Evolutionary conservation across 2,329 filamentous ascomycete genomes (phyloP).

Genomic region (Fusarium nanum): DNA sequence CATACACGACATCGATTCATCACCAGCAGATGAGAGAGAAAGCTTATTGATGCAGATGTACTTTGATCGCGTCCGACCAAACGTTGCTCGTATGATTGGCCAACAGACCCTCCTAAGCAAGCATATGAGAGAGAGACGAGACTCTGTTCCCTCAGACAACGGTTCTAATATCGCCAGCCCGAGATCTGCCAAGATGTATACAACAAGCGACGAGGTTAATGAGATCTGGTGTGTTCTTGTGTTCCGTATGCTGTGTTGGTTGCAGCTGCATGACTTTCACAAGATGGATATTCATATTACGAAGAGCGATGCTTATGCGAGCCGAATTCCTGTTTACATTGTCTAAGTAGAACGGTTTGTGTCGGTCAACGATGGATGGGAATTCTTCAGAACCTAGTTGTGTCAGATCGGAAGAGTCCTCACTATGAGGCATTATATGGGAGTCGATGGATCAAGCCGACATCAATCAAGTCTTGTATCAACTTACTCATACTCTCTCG

Average conservation of each 20-base stretch:
- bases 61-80: conserved; percentile 23
- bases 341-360: not conserved
- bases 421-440: accelerated
- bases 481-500: too few species aligned
- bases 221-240: conserved; percentile 52
- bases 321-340: conserved; percentile 53
- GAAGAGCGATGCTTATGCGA: conserved; percentile 51
- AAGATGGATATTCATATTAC: conserved; percentile 50
- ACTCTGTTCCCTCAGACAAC: not conserved
- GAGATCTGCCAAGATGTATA: not conserved
- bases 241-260: conserved; percentile 54
- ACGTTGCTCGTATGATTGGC: conserved; percentile 6
- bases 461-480: too few species aligned
- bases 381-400: accelerated
- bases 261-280: conserved; percentile 54
- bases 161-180: not conserved
- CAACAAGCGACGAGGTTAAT: conserved; percentile 2
- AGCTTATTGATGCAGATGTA: conserved; percentile 28
- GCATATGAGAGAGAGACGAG: conserved; percentile 3
- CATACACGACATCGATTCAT: conserved; percentile 33
- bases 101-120: conserved; percentile 19
- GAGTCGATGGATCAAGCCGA: accelerated
- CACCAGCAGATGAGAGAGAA: conserved; percentile 26
- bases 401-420: not conserved
- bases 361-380: accelerated